Evolutionary conservation across 2,329 filamentous ascomycete species (phyloP).

Genomic region (Botrytis fabae): DNA sequence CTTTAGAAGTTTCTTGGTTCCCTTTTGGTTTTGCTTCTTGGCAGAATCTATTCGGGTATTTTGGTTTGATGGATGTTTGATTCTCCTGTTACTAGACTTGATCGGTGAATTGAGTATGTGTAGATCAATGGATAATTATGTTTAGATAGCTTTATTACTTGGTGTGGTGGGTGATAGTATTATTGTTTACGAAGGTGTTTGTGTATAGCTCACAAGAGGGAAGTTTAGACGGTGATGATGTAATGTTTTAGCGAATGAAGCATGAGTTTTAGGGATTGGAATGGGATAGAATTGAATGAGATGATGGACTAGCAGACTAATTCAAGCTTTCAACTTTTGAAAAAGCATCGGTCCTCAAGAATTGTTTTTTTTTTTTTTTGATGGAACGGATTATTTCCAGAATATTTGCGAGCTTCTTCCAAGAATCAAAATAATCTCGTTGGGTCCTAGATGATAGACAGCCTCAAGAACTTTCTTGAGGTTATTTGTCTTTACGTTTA

Average conservation of each 20-base stretch:
- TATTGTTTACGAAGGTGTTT: background rate
- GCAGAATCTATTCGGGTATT: background rate
- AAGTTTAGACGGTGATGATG: too few species aligned
- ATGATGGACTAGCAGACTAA: background rate
- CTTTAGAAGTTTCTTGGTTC: background rate
- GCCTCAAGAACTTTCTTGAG: background rate
- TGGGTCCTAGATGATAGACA: background rate
- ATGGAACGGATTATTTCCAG: rapidly evolving
- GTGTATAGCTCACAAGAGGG: background rate
- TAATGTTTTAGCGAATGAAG: too few species aligned
- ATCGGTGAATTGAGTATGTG: background rate
- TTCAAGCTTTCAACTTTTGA: background rate
- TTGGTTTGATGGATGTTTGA: background rate
- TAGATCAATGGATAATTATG: background rate
- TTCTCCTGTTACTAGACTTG: background rate
- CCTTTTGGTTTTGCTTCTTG: background rate
- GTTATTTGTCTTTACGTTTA: background rate
- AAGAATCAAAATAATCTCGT: background rate
- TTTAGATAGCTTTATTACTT: rapidly evolving
- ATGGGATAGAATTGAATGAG: background rate
- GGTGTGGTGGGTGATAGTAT: background rate
- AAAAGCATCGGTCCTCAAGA: background rate
- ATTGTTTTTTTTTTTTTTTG: rapidly evolving
- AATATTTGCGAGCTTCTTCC: background rate
- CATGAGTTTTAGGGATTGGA: too few species aligned